phyloP scores from a whole-genome alignment of 2,329 filamentous ascomycete genomes.

The Alternaria infectoria region DNA sequence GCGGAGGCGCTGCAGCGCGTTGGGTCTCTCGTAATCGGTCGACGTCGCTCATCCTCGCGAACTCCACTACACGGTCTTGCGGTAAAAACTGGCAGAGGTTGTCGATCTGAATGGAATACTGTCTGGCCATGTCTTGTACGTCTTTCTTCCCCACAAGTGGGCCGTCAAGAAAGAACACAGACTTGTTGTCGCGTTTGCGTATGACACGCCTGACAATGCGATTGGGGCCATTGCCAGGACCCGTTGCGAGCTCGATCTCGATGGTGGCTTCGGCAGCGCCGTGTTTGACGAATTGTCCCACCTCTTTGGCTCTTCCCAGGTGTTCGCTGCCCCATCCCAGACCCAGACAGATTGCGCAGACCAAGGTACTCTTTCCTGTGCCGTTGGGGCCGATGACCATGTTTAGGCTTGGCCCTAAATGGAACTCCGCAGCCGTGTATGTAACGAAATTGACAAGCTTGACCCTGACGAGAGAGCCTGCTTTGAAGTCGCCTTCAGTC shows the following conservation, averaged over 20 bases:
- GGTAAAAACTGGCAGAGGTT: slow-evolving; percentile 97
- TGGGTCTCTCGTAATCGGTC: slow-evolving; percentile 86
- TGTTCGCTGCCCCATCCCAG: slow-evolving; percentile 77
- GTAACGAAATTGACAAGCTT: slow-evolving; percentile 90
- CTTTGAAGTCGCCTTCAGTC: slow-evolving; percentile 51
- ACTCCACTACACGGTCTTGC: slow-evolving; percentile 94
- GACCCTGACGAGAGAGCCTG: slow-evolving; percentile 88
- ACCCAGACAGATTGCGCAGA: slow-evolving; percentile 94
- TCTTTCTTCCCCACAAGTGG: slow-evolving; percentile 65
- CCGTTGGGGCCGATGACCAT: slow-evolving; percentile 99
- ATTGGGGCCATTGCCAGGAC: slow-evolving; percentile 65
- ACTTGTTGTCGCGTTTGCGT: slow-evolving; percentile 79
- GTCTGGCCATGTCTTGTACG: slow-evolving; percentile 70
- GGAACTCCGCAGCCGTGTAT: slow-evolving; percentile 89
- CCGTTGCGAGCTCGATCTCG: slow-evolving; percentile 85
- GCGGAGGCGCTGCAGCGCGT: slow-evolving; percentile 79
- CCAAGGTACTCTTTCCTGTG: slow-evolving; percentile 95
- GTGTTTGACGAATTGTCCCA: slow-evolving; percentile 93
- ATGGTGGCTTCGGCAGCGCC: slow-evolving; percentile 78
- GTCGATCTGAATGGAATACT: slow-evolving; percentile 90
- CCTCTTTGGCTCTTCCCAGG: slow-evolving; percentile 82
- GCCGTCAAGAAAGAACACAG: slow-evolving; percentile 79
- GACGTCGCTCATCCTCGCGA: slow-evolving; percentile 81
- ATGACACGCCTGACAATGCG: slow-evolving; percentile 78
- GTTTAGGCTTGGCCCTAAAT: slow-evolving; percentile 89